Base-by-base conservation (phyloP, 345 rosid species). In the Punica granatum region DNA sequence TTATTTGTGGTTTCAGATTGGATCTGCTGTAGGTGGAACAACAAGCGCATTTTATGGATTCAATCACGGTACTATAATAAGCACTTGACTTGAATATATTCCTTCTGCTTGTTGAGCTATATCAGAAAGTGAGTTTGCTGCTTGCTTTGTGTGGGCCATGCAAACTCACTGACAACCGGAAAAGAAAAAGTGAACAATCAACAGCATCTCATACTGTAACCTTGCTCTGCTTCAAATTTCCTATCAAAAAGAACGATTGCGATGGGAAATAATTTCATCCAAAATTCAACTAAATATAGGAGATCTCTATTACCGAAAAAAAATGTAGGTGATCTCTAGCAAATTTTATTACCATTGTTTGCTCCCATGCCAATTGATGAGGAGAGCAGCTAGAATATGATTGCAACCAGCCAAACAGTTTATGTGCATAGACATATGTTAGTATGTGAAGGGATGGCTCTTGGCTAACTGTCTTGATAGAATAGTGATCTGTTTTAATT, bases 21-120 rank as follows among this genome's bases (percentile, higher is more conserved):
- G 97, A 34, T 87, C 97, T 67, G 96, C 94, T 73, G 88, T 90
- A 67, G 94, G 98, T 63, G 98, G 97, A 31, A 86, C 86, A 9
- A 32, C 91, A 7, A 84, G 88, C 70, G 89, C 89, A 31, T 88
- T 88, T 72, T 86, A 88, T 41, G 94, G 91, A 66, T 86, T 86
- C 78, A 88, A 86, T 68, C 88, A 80, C 51, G 95, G 92, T 89
- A 82, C 21, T 60, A 10, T 34, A 21, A 43, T 68, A 32, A 28
- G 42, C 53, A 13, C 23, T 65, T 13, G 25, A 33, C n/a, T 70
- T 69, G 67, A 21, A 26, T 67, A 12, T 34, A 18, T 34, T 63
- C 34, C 63, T 63, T 63, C 63, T 35, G 8, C 8, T 32, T 26
- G 39, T 9, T 28, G 41, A 31, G 10, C 28, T 36, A 36, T 62